Base-by-base conservation (phyloP, 2,329 filamentous ascomycete species). In the Aspergillus brunneoviolaceus region DNA sequence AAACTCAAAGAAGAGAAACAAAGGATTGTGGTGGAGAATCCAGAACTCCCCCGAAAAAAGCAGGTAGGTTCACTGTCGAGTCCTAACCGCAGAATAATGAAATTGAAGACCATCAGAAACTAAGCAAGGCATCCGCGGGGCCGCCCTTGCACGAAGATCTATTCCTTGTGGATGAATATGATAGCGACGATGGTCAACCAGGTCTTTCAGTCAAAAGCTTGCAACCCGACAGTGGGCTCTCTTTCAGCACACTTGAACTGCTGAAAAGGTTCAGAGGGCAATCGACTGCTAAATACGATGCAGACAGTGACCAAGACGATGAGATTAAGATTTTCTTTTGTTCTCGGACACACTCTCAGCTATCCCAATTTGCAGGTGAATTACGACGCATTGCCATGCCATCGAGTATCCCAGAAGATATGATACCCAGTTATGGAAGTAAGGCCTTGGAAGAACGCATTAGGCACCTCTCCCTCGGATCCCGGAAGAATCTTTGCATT, bases 251-350 rank as follows among this genome's bases (percentile, higher is more conserved):
- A 2, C 82, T 88, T 54, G 87, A 87, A 29, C 76, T 95, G 51
- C 85, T 97, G 76, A 84, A 89, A 58, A 88, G 85, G 65, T 83
- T 88, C 33, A 85, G 84, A 69, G 87, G 65, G 74, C 72, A 74
- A 35, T 60, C 70, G 14, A 59, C 68, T 31, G 69, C 16, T 16
- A 57, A 64, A 23, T 55, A 59, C 57, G 72, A 70, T 19, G 67
- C 73, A 16, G 77, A 81, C 7, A 78, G 84, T 9, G 77, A 81
- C n/a, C 80, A 85, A 42, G 74, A 82, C 7, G 81, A 85, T 12
- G 87, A 89, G 64, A 80, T 89, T 54, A 96, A 94, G 81, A 90
- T 97, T 55, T 96, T 91, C 75, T 96, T 94, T 77, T 95, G 92
- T 58, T 97, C 93, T 7, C 85, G 93, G 71, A 97, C 93, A 1